Base-by-base conservation (phyloP, 768 basidiomycete species). In the Rhizopogon vesiculosus region DNA sequence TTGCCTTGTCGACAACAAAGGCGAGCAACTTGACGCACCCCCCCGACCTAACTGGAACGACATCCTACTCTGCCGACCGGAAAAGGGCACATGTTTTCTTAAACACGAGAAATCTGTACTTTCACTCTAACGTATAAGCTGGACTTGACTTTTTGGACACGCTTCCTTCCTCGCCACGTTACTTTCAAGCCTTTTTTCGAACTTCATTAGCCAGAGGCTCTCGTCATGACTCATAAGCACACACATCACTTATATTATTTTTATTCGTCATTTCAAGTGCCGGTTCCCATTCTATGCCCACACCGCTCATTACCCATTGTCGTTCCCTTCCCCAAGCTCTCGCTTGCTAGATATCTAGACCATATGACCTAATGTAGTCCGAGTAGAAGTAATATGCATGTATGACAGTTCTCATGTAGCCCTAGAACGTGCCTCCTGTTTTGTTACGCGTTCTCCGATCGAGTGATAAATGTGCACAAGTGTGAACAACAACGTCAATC, bases 41-140 rank as follows among this genome's bases (percentile, higher is more conserved):
- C 86, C 87, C 35, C 75, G 67, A 39, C 89, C 89, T 9, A 85
- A 91, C 64, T 90, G 89, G 89, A 90, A 91, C 69, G 87, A 90
- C 65, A 80, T 80, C 56, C 75, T 88, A 42, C 72, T 83, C 55
- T 88, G 87, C 68, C 79, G 83, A 43, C 87, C 87, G 5, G 74
- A 78, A 51, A 67, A 74, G 51, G 80, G 78, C 40, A 72, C 78
- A 29, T 85, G 82, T 65, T 79, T 74, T 61, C 64, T 89, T 55
- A 74, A 75, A 45, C 85, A 83, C 60, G 61, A 64, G 52, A 62
- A 54, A 55, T 39, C 25, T 18, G 56, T 57, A 31, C 42, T 59
- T 45, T 59, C 55, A 16, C 41, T 63, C 28, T 70, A 39, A 56
- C 16, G 2, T 38, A 66, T 61, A 63, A 56, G 63, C 70, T 61